Percentiles rank a stretch among this genome's conserved stretches.
Conservation (phyloP, 768 basidiomycete genomes). For the Suillus paluster region DNA sequence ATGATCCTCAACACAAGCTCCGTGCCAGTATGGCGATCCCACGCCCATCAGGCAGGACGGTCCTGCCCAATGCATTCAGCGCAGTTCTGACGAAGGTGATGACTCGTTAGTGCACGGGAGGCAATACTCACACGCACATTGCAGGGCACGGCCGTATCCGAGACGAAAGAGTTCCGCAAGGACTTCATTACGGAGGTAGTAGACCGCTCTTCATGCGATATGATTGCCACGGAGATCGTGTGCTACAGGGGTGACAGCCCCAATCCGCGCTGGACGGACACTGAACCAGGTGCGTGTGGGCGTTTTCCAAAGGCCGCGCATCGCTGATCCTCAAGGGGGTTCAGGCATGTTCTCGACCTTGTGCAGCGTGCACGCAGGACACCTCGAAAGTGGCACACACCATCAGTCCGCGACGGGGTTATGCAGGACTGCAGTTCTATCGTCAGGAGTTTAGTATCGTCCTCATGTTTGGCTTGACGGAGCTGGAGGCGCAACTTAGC, state of each 20-base stretch:
- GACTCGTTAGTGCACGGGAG: not conserved
- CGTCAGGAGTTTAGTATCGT: conserved; percentile 43
- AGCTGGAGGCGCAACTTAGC: conserved; percentile 49
- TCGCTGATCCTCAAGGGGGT: conserved; percentile 1
- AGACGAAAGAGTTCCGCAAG: conserved; percentile 36
- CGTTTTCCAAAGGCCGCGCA: not conserved
- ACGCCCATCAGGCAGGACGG: conserved; percentile 36
- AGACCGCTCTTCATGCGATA: conserved; percentile 31
- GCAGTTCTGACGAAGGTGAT: conserved; percentile 33
- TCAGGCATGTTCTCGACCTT: conserved; percentile 32
- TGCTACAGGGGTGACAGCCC: conserved; percentile 30
- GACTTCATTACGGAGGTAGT: conserved; percentile 35
- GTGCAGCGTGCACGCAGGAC: conserved; percentile 28
- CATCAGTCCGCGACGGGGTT: conserved; percentile 34
- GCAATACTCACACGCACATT: not conserved
- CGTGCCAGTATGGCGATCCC: conserved; percentile 33
- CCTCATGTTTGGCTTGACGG: conserved; percentile 48
- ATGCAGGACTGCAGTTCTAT: conserved; percentile 34
- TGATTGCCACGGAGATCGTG: conserved; percentile 34
- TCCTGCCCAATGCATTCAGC: conserved; percentile 37
- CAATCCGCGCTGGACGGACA: conserved; percentile 35
- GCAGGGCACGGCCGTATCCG: conserved; percentile 34
- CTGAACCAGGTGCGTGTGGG: conserved; percentile 28
- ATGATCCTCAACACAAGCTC: conserved; percentile 32
- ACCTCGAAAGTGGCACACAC: conserved; percentile 33